Base-by-base conservation (phyloP, 257 asterid species). In the Prunella vulgaris region DNA sequence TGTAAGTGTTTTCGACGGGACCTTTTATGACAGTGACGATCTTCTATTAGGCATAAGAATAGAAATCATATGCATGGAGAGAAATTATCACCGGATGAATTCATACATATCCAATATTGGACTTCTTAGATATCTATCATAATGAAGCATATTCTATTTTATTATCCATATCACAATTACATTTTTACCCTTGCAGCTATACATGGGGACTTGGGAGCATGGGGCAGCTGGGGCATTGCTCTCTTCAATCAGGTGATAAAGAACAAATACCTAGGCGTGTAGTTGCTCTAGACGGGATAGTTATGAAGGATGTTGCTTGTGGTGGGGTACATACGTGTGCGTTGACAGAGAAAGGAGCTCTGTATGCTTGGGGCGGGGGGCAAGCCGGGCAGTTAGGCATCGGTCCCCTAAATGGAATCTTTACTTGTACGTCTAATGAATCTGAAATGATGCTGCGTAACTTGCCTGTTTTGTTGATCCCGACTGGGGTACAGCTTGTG, bases 221-320 rank as follows among this genome's bases (percentile, higher is more conserved):
- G 96, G 97, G 99, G 30, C 99, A 94, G 76, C 99, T 94, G 2
- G 97, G 97, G 63, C 99, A 91, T 69, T 86, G 92, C 76, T 94
- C 95, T 5, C 97, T 91, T 79, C 96, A 85, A 68, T 91, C 85
- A 18, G 85, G 87, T 20, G 93, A 91, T 74, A 94, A 87, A 77
- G 99, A 91, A 69, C 78, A 91, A 37, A 48, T 91, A 74, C 97
- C 97, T 38, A 82, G 97, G 79, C 96, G 89, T 38, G 95, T 91
- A 27, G 95, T 87, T 76, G 80, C 92, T 70, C 88, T 94, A 10
- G 85, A 94, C 20, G 95, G 95, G 33, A 73, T 78, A 49, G 64
- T 69, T 49, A 76, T 89, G 15, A 86, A 84, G 79, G 89, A 87
- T 37, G 69, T 94, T 42, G 84, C 96, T 33, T 91, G 97, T 72